Base-by-base conservation (phyloP, 106 monocot genomes). In the Phalaenopsis aphrodite region DNA sequence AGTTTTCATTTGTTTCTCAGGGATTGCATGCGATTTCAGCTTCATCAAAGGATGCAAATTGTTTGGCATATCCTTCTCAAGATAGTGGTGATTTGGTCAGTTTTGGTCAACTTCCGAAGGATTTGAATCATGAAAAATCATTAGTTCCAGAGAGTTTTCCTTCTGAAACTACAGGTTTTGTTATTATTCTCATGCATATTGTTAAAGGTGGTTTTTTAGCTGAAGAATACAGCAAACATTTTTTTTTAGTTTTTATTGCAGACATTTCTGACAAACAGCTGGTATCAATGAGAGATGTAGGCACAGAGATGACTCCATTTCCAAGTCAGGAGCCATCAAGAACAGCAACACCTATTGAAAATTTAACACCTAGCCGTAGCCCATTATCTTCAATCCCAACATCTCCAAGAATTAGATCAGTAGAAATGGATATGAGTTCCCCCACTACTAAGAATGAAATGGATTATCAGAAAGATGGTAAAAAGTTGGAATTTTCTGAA, bases 281-380 rank as follows among this genome's bases (percentile, higher is more conserved):
- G 7, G 91, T 99, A 5, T 91, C 91, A 45, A 95, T 91, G 95
- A 86, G 93, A 82, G 95, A 99, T 64, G 85, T 91, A n/a, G 99
- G 99, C 73, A 99, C 99, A 2, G 95, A 95, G 77, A 99, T 99
- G 99, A 99, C 99, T 5, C 99, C 99, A 2, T 83, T 90, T 46
- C 82, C 95, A 39, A 95, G 95, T 79, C 95, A 99, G 78, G 99
- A 95, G 8, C 93, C 90, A 46, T 99, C 99, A 19, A 91, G 85
- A 79, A 95, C 88, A 19, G 91, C 77, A 69, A 99, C 99, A 55
- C 95, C 99, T 2, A 72, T 82, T 24, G 87, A 76, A 56, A 74
- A 95, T 39, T 82, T 81, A 39, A 93, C 95, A 47, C 99, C 99
- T 0, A 82, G 57, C 39, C 69, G 83, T 18, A 91, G 88, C 82